phyloP scores from a whole-genome alignment of 768 basidiomycete species.

The Suillus weaverae region DNA sequence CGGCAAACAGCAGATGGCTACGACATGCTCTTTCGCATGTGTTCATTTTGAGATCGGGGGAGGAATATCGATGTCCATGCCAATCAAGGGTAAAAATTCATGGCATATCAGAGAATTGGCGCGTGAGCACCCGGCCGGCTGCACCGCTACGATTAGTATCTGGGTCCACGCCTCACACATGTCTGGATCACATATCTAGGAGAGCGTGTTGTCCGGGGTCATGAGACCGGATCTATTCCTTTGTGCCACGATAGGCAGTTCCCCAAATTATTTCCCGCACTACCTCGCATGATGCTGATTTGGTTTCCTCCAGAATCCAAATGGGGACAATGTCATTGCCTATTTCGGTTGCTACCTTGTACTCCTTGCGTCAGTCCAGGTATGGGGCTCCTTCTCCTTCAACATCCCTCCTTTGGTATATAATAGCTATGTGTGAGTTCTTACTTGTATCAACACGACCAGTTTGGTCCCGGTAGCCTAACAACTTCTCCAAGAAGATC shows the following conservation, averaged over 20 bases:
- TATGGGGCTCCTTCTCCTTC: constrained; percentile 2
- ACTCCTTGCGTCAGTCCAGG: constrained; percentile 12
- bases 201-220: background rate
- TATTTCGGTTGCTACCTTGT: constrained; percentile 28
- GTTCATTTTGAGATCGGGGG: no score
- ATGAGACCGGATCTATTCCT: constrained; percentile 2
- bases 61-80: no score
- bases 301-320: constrained; percentile 12
- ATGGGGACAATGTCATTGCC: constrained; percentile 22
- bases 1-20: no score
- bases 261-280: background rate
- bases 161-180: no score
- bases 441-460: constrained; percentile 15
- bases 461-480: constrained; percentile 14
- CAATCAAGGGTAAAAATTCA: constrained; percentile 29
- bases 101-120: no score
- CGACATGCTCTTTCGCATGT: no score
- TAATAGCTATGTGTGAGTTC: constrained; percentile 18
- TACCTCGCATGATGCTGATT: background rate
- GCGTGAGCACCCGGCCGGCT: no score
- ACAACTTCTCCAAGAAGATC: constrained; percentile 12
- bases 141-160: no score
- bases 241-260: constrained; percentile 15
- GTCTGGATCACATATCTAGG: background rate
- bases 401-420: constrained; percentile 24